These are phyloP conservation scores for Rhododendron ovatum DNA, from an alignment of 148 eudicot genomes.

Conservation along the genomic window DNA sequence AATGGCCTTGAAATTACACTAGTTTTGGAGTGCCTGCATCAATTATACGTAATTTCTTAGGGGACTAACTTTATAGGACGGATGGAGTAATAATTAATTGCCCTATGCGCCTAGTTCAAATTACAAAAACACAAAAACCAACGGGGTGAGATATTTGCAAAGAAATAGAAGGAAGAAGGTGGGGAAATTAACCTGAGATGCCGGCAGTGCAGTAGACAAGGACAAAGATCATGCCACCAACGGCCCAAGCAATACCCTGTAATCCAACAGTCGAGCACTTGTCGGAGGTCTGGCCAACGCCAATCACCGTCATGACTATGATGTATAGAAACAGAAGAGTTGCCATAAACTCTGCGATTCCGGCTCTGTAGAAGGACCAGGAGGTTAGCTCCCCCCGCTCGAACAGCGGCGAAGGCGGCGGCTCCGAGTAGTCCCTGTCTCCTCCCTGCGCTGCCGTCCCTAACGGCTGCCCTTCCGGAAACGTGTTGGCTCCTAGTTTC, in stretches of 20 bases:
- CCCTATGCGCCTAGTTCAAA: no score
- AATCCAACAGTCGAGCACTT: conserved; percentile 44
- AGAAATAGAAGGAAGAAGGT: not conserved
- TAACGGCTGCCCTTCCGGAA: conserved; percentile 20
- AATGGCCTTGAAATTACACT: no score
- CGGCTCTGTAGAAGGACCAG: conserved; percentile 17
- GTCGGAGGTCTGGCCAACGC: conserved; percentile 22
- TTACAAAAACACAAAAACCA: not conserved
- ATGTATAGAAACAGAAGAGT: conserved; percentile 45
- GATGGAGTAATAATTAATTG: no score
- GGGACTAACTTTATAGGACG: no score
- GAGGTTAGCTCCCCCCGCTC: conserved; percentile 40
- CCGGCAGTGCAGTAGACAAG: conserved; percentile 52
- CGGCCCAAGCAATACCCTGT: conserved; percentile 57
- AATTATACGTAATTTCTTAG: no score
- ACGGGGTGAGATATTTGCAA: not conserved
- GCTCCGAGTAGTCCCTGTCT: conserved; percentile 28
- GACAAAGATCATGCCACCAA: conserved; percentile 26
- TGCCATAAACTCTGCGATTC: conserved; percentile 10
- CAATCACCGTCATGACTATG: conserved; percentile 42
- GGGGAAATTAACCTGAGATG: conserved; percentile 33
- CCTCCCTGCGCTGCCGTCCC: conserved; percentile 28
- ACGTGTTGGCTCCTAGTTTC: conserved; percentile 21
- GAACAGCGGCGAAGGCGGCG: conserved; percentile 49
- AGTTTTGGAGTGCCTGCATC: no score